phyloP scores from a whole-genome alignment of 495 filamentous ascomycete genomes.

The Daldinia decipiens region DNA sequence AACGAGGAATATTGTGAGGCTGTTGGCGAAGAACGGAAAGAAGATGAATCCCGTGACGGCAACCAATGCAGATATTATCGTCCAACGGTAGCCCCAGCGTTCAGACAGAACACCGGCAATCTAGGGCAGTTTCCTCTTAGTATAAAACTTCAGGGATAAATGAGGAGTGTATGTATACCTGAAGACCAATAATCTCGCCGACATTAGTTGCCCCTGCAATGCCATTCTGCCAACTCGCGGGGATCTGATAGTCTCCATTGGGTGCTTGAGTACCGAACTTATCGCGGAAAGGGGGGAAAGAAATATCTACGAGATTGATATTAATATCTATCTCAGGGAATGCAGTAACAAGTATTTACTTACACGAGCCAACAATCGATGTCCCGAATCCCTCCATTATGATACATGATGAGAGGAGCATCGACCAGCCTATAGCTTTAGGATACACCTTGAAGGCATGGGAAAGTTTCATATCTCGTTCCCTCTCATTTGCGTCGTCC shows the following conservation, averaged over 20 bases:
- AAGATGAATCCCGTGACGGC: slow-evolving; percentile 62
- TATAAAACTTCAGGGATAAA: slow-evolving; percentile 44
- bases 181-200: slow-evolving; percentile 54
- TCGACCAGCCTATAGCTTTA: slow-evolving; percentile 59
- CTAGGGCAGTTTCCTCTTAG: slow-evolving; percentile 48
- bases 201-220: slow-evolving; percentile 54
- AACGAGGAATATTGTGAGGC: slow-evolving; percentile 67
- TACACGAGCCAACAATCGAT: slow-evolving; percentile 46
- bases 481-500: slow-evolving; percentile 48
- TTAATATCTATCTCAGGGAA: background rate
- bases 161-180: slow-evolving; percentile 29
- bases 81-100: slow-evolving; percentile 47
- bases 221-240: slow-evolving; percentile 52
- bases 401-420: slow-evolving; percentile 61
- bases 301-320: slow-evolving; percentile 33
- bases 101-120: slow-evolving; percentile 47
- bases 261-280: slow-evolving; percentile 42
- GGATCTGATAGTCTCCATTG: slow-evolving; percentile 48
- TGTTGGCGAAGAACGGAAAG: slow-evolving; percentile 70
- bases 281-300: slow-evolving; percentile 45
- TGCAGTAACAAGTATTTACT: slow-evolving; percentile 11
- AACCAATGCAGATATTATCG: slow-evolving; percentile 55
- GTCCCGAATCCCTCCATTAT: slow-evolving; percentile 66
- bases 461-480: slow-evolving; percentile 50
- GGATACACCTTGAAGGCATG: slow-evolving; percentile 56